phyloP scores from a whole-genome alignment of 345 rosid species.

The Populus alba region DNA sequence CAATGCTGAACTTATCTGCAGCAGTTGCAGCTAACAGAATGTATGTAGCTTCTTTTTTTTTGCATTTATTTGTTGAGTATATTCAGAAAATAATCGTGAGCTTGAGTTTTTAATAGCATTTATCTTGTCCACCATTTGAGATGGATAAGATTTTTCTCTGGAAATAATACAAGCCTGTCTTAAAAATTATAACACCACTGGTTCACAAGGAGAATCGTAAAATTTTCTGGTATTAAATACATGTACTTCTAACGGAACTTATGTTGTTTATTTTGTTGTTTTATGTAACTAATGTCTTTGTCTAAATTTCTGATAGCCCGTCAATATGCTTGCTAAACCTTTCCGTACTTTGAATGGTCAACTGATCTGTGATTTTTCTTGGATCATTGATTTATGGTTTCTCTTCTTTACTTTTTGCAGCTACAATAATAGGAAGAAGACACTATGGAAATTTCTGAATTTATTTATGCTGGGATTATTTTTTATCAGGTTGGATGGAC shows the following conservation, averaged over 20 bases:
- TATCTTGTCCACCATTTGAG: too few species aligned
- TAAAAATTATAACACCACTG: not conserved
- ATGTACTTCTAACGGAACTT: not conserved
- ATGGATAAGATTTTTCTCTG: too few species aligned
- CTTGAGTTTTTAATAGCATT: too few species aligned
- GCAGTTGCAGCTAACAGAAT: slow-evolving; percentile 89
- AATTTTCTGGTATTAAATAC: not conserved
- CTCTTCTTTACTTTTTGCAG: slow-evolving; percentile 40
- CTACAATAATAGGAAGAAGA: slow-evolving; percentile 81
- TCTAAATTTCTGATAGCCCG: not conserved
- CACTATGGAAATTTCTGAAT: slow-evolving; percentile 68
- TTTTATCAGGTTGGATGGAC: slow-evolving; percentile 56
- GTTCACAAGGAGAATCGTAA: not conserved
- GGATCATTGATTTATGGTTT: not conserved
- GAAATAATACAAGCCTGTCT: not conserved
- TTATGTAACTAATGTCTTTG: not conserved
- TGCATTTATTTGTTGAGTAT: not conserved
- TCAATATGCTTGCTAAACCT: not conserved
- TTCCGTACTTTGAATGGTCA: not conserved
- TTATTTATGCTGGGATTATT: slow-evolving; percentile 57
- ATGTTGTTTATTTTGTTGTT: not conserved
- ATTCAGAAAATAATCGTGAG: not conserved
- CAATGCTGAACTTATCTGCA: slow-evolving; percentile 88
- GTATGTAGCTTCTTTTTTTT: slow-evolving; percentile 36
- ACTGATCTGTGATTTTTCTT: too few species aligned